phyloP scores from a whole-genome alignment of 116 monocot genomes.

The Cymodocea nodosa region DNA sequence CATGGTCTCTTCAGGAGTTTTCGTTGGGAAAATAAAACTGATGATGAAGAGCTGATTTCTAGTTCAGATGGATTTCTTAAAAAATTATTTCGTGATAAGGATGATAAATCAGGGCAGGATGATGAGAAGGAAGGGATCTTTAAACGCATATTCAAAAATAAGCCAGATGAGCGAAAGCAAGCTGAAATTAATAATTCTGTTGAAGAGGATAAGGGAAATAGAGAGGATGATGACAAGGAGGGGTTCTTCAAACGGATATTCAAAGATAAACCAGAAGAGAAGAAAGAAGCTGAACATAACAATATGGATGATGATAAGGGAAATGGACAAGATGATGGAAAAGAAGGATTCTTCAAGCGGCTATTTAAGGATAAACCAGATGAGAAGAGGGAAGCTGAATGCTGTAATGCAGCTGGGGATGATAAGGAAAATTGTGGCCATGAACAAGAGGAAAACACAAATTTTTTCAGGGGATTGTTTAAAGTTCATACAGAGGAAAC shows the following conservation, averaged over 20 bases:
- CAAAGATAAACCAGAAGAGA: conserved; percentile 19
- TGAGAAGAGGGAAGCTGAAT: conserved; percentile 23
- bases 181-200: too few species aligned
- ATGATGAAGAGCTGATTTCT: conserved; percentile 16
- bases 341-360: conserved; percentile 45
- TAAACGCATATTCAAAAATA: conserved; percentile 31
- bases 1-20: conserved; percentile 21
- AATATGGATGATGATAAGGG: conserved; percentile 20
- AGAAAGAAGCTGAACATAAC: conserved; percentile 11
- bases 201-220: conserved; percentile 18
- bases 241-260: conserved; percentile 37
- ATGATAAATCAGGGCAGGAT: conserved; percentile 20
- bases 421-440: conserved; percentile 24
- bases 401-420: conserved; percentile 12
- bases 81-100: conserved; percentile 20
- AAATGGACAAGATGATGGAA: conserved; percentile 29
- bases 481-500: conserved; percentile 81
- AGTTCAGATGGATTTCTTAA: conserved; percentile 25
- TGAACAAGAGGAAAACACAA: conserved; percentile 79
- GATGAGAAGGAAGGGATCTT: conserved; percentile 49
- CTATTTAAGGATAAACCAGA: conserved; percentile 50
- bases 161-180: background rate
- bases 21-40: conserved; percentile 18
- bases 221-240: conserved; percentile 37
- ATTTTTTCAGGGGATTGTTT: conserved; percentile 75